These are phyloP conservation scores for Candida pseudocylindracea DNA, from an alignment of 1,139 yeast species.

Conservation along the genomic window DNA sequence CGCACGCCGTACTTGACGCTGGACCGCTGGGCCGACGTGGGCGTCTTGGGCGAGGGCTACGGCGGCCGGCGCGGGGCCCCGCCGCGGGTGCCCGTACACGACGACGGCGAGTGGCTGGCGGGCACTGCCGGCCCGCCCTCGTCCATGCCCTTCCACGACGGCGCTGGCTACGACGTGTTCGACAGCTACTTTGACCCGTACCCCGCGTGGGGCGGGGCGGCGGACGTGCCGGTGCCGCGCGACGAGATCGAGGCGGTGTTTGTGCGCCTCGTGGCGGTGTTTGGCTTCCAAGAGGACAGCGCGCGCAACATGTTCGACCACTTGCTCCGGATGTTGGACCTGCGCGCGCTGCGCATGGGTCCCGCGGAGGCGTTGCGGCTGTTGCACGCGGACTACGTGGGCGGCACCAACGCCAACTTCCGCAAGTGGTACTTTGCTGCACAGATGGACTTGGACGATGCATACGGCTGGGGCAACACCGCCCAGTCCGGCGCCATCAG, in stretches of 20 bases:
- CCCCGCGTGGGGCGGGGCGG: neutral
- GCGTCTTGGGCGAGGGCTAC: too few species aligned
- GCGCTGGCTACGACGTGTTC: too few species aligned
- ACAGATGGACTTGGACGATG: neutral
- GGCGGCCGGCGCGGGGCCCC: too few species aligned
- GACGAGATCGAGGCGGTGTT: neutral
- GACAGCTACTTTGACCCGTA: too few species aligned
- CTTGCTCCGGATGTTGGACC: neutral
- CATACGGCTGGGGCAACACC: too few species aligned
- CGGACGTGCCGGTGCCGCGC: neutral
- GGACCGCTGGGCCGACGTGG: too few species aligned
- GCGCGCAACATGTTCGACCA: neutral
- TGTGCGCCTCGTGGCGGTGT: neutral
- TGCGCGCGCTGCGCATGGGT: neutral
- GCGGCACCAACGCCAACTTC: neutral
- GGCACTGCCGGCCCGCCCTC: too few species aligned
- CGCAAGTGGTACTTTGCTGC: conserved; percentile 1
- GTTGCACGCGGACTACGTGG: neutral
- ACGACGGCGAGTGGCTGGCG: too few species aligned
- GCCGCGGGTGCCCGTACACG: too few species aligned
- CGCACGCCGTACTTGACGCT: neutral
- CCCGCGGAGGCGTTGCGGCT: neutral
- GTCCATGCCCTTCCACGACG: too few species aligned
- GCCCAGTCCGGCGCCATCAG: too few species aligned
- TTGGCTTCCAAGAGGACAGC: neutral